Evolutionary conservation across 2,329 filamentous ascomycete species (phyloP).

Genomic region (Phoma sp.): DNA sequence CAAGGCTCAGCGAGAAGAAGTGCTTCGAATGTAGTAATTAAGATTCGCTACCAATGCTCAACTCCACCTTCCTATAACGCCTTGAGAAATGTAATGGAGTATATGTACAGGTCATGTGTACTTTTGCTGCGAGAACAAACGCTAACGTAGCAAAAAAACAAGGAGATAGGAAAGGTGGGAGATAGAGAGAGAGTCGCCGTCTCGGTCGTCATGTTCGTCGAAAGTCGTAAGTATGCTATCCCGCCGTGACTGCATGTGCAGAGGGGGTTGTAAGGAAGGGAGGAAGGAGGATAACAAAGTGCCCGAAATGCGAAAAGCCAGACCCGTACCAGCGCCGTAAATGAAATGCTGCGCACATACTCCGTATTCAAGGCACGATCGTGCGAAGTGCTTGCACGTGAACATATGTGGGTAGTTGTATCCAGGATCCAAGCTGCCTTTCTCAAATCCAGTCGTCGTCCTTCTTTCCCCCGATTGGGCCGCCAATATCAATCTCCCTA

Average conservation of each 20-base stretch:
- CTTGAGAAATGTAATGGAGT: constrained; percentile 15
- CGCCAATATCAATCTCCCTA: constrained; percentile 34
- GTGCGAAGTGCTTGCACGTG: too few species aligned
- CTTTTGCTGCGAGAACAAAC: background rate
- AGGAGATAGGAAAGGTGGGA: too few species aligned
- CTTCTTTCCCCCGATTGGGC: constrained; percentile 22
- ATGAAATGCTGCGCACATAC: too few species aligned
- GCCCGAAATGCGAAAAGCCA: background rate
- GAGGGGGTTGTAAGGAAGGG: background rate
- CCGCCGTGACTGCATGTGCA: background rate
- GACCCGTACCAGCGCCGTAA: background rate
- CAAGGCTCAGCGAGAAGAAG: too few species aligned
- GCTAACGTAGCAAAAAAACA: constrained; percentile 3
- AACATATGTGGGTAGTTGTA: too few species aligned
- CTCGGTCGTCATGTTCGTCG: constrained; percentile 20
- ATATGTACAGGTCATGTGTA: constrained; percentile 20
- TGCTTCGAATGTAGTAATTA: constrained; percentile 4
- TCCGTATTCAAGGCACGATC: too few species aligned
- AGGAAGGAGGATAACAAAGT: background rate
- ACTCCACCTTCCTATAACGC: constrained; percentile 1
- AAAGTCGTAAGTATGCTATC: constrained; percentile 9
- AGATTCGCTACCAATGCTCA: constrained; percentile 13
- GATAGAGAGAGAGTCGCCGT: constrained; percentile 10
- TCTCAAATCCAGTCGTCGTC: constrained; percentile 47
- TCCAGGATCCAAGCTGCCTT: too few species aligned